A percentile compares a stretch with the other conserved stretches of the same genome.
Evolutionary conservation across 1,284 basidiomycete species (phyloP).

Genomic region (Melampsora abietis-canadensis): DNA sequence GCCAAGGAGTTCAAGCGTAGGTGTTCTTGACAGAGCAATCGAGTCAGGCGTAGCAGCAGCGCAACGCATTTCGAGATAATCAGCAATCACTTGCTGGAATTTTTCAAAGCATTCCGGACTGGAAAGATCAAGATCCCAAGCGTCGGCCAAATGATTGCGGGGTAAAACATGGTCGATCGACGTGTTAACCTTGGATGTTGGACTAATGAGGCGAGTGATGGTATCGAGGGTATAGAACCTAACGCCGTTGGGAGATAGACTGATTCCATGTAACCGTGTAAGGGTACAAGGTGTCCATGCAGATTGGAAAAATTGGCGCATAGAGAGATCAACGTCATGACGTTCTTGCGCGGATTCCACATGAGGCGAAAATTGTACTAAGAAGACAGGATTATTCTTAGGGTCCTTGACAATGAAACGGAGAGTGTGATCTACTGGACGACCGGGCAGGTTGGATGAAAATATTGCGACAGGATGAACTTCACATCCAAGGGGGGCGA

Average conservation of each 20-base stretch:
- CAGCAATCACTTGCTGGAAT: background rate
- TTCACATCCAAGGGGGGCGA: background rate
- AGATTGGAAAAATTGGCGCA: constrained; percentile 18
- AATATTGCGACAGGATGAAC: background rate
- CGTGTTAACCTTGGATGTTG: background rate
- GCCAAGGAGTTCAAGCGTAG: no score
- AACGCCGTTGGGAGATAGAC: constrained; percentile 9
- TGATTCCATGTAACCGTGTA: constrained; percentile 11
- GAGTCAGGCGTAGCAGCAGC: no score
- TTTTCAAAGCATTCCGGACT: background rate
- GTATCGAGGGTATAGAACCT: constrained; percentile 23
- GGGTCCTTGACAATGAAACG: constrained; percentile 6
- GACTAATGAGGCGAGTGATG: constrained; percentile 24
- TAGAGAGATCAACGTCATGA: constrained; percentile 4
- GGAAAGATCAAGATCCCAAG: constrained; percentile 15
- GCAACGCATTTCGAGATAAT: no score
- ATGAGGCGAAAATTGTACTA: constrained; percentile 28
- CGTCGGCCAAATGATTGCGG: constrained; percentile 10
- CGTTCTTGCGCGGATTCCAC: constrained; percentile 13
- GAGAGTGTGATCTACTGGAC: background rate
- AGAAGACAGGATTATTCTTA: constrained; percentile 9
- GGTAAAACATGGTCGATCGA: constrained; percentile 23
- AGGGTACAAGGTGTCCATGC: constrained; percentile 2
- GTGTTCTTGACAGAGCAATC: no score
- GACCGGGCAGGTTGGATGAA: background rate